Evolutionary conservation across 1,284 basidiomycete species (phyloP).

Genomic region (Fomitopsis palustris): DNA sequence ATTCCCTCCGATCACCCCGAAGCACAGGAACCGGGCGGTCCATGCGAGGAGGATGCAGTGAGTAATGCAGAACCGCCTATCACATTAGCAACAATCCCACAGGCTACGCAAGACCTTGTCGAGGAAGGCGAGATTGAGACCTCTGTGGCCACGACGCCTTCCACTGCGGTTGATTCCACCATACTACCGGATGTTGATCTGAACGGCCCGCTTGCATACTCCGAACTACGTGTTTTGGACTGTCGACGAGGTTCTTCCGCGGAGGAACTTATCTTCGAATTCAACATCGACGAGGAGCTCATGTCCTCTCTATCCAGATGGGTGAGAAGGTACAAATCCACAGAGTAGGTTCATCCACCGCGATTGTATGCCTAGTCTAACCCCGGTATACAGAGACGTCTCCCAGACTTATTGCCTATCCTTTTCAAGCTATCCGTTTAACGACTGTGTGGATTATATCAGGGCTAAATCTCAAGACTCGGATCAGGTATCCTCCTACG

Average conservation of each 20-base stretch:
- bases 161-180: not conserved
- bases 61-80: not conserved
- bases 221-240: not conserved
- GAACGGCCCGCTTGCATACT: not conserved
- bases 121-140: not conserved
- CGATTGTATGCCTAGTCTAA: not conserved
- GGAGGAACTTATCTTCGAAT: not conserved
- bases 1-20: no score
- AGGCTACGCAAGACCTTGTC: not conserved
- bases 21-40: no score
- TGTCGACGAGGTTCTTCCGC: not conserved
- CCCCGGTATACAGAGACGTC: not conserved
- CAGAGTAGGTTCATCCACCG: not conserved
- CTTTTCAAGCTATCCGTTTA: constrained; percentile 3
- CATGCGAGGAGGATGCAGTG: no score
- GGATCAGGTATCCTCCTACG: not conserved
- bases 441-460: constrained; percentile 1
- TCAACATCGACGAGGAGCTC: not conserved
- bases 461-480: not conserved
- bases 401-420: constrained; percentile 1
- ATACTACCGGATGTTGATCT: not conserved
- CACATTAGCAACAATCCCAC: not conserved
- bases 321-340: not conserved
- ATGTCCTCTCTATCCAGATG: not conserved
- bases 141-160: not conserved